phyloP scores from a whole-genome alignment of 1,284 basidiomycete genomes.

The Apiotrichum veenhuisii region DNA sequence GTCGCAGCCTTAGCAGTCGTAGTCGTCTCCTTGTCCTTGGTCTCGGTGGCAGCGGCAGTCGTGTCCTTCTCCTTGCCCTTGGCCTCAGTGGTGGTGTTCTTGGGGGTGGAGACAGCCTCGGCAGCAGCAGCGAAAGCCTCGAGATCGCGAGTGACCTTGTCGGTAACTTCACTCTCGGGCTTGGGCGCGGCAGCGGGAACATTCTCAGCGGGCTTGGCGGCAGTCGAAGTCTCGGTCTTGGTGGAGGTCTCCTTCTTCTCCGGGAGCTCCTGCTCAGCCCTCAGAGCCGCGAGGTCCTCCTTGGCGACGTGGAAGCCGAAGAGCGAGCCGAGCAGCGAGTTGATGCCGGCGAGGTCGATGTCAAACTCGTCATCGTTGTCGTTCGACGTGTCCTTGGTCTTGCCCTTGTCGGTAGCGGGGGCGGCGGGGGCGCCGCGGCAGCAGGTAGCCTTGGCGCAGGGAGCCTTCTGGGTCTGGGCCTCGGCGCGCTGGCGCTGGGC shows the following conservation, averaged over 20 bases:
- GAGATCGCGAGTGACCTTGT: background rate
- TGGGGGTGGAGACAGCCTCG: background rate
- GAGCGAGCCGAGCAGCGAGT: constrained; percentile 33
- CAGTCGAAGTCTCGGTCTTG: background rate
- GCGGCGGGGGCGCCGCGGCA: background rate
- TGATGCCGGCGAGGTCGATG: constrained; percentile 27
- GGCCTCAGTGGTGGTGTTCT: too few relatives aligned
- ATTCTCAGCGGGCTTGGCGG: background rate
- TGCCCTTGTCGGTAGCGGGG: constrained; percentile 4
- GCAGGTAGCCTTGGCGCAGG: background rate
- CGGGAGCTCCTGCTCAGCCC: constrained; percentile 4
- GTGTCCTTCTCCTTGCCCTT: background rate
- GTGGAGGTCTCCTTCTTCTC: background rate
- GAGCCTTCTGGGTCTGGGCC: background rate
- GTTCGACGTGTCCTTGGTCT: constrained; percentile 4
- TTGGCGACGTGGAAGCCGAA: constrained; percentile 39
- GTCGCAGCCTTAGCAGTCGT: background rate
- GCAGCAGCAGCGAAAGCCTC: background rate
- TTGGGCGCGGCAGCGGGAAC: background rate
- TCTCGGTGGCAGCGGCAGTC: too few relatives aligned
- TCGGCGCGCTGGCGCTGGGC: background rate
- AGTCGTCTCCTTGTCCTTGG: background rate
- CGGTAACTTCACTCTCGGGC: background rate
- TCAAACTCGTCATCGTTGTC: constrained; percentile 9
- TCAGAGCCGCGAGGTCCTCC: constrained; percentile 3